Evolutionary conservation across 2,329 filamentous ascomycete genomes (phyloP).

Genomic region (Fusarium brachygibbosum): DNA sequence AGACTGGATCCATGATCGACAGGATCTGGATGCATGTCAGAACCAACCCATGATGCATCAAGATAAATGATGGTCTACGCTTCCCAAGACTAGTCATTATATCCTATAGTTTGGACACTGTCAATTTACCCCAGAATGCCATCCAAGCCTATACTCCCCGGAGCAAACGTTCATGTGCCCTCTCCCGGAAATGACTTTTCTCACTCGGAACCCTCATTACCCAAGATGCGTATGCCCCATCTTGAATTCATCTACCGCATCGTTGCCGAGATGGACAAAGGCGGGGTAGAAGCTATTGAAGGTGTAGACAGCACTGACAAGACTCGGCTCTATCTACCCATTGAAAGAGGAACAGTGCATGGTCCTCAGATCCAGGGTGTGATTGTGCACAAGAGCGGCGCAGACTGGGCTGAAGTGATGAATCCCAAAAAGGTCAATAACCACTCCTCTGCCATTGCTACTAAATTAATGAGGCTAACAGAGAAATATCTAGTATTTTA

Average conservation of each 20-base stretch:
- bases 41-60: not conserved
- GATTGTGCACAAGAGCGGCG: conserved; percentile 37
- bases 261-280: conserved; percentile 39
- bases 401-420: conserved; percentile 40
- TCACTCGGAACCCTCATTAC: conserved; percentile 8
- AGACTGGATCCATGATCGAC: not conserved
- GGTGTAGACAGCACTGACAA: conserved; percentile 21
- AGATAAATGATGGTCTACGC: conserved; percentile 18
- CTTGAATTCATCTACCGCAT: conserved; percentile 43
- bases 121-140: conserved; percentile 4
- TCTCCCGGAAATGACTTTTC: conserved; percentile 38
- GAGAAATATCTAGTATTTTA: conserved; percentile 11
- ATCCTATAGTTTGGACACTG: not conserved
- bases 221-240: conserved; percentile 40
- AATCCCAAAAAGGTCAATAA: conserved; percentile 31
- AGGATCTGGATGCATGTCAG: not conserved
- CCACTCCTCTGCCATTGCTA: not conserved
- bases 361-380: conserved; percentile 33
- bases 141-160: conserved; percentile 2
- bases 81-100: not conserved
- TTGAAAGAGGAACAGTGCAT: conserved; percentile 29
- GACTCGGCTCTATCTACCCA: conserved; percentile 35
- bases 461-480: not conserved
- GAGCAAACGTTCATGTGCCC: conserved; percentile 11
- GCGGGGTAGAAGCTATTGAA: conserved; percentile 30